Conservation (phyloP, 768 basidiomycete genomes). For the Asterophora lycoperdoides region DNA sequence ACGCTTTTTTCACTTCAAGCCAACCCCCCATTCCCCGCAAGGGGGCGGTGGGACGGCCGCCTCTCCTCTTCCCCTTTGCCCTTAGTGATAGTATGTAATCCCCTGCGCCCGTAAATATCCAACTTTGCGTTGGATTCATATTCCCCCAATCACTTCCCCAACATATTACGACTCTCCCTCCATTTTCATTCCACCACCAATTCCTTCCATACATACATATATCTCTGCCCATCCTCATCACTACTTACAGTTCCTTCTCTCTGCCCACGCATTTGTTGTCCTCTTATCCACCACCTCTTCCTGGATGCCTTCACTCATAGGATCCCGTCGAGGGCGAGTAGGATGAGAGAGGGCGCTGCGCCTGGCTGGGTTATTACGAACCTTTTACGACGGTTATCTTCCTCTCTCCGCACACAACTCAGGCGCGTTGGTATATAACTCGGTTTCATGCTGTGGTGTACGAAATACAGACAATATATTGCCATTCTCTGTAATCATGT, state of each 20-base stretch:
- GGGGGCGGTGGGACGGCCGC: constrained; percentile 15
- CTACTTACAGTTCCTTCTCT: constrained; percentile 14
- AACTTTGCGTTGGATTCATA: constrained; percentile 15
- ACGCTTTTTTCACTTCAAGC: constrained; percentile 72
- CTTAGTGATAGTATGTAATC: constrained; percentile 16
- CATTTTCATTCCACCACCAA: constrained; percentile 1
- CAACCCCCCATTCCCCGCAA: constrained; percentile 16
- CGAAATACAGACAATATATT: constrained; percentile 10
- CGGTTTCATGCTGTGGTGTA: constrained; percentile 11
- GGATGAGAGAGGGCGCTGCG: constrained; percentile 72
- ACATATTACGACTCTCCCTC: constrained; percentile 19
- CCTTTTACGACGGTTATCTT: constrained; percentile 8
- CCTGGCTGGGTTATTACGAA: constrained; percentile 22
- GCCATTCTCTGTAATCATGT: too few relatives aligned
- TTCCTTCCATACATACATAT: constrained; percentile 8
- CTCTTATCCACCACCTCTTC: constrained; percentile 61
- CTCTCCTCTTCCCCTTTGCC: constrained; percentile 19
- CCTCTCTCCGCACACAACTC: background rate
- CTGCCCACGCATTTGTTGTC: constrained; percentile 48
- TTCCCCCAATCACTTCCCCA: constrained; percentile 10
- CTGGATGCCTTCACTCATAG: constrained; percentile 22
- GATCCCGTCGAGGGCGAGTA: constrained; percentile 50
- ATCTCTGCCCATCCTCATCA: constrained; percentile 13
- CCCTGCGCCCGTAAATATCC: constrained; percentile 30
- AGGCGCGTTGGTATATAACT: constrained; percentile 15